Evolutionary conservation across 2,329 filamentous ascomycete genomes (phyloP), one percentile per base, ranked within the genome.

Genomic region (Aspergillus versicolor): DNA sequence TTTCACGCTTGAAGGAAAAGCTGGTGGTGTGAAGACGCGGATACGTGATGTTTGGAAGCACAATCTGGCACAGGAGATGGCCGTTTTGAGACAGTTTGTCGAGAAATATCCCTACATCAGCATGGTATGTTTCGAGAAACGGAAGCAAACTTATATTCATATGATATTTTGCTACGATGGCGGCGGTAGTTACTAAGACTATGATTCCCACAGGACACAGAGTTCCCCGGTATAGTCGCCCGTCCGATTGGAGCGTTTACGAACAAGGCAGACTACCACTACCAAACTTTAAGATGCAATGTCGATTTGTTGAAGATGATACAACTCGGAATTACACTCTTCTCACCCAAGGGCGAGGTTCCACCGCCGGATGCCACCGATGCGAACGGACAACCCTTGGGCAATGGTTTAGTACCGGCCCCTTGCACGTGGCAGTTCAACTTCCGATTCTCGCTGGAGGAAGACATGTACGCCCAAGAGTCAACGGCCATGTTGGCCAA

Each of bases 361-460:
- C 91, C 91, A 1, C 90, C 91, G 3, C 82, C 89, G 11, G 85
- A 88, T 62, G 85, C 87, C 22, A 78, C 79, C 30, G 71, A 84
- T 58, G 74, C 79, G 53, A 77, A 78, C 60, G 74, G 79, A 43
- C 76, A 78, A 62, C 74, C 76, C 24, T 82, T 83, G 62, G 76
- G 75, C 19, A 81, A 79, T 61, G 81, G 80, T 61, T 76, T 83
- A 53, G 71, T 80, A n/a, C 74, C 75, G 37, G 87, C 91, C 58
- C 93, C 91, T 15, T 95, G 90, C 71, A 95, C 93, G 17, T 99
- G 94, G 94, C 93, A 97, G 66, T 99, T 99, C 82, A 97, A 99
- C 81, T 99, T 99, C 77, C 89, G 92, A 67, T 99, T 97, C 75
- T 94, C 91, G 1, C 82, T 97, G 9, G 90, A 94, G 64, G 87